Conservation (phyloP, 768 basidiomycete species). For the Lyophyllum semitale region DNA sequence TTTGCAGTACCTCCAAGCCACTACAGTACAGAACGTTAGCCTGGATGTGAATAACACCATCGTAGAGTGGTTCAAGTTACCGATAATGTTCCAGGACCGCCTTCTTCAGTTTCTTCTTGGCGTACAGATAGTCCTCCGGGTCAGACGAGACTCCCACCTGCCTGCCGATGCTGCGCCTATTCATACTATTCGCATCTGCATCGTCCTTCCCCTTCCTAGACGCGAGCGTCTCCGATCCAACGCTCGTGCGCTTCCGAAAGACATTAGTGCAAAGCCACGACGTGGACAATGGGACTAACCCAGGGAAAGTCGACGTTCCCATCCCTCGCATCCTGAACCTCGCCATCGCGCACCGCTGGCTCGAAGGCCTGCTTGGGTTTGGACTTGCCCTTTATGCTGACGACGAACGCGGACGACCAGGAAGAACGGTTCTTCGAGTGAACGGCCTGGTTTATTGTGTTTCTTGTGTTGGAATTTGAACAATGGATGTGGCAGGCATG, state of each 20-base stretch:
- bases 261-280: not conserved
- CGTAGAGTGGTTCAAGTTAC: conserved; percentile 33
- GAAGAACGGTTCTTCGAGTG: conserved; percentile 12
- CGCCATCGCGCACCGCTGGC: not conserved
- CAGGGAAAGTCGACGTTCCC: not conserved
- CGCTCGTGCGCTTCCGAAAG: not conserved
- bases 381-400: conserved; percentile 4
- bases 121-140: conserved; percentile 80
- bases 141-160: conserved; percentile 37
- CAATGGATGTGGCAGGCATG: not conserved
- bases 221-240: not conserved
- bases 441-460: conserved; percentile 5
- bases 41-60: not conserved
- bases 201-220: conserved; percentile 3
- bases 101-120: conserved; percentile 83
- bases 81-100: conserved; percentile 86
- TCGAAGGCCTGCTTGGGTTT: not conserved
- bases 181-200: conserved; percentile 4
- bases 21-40: conserved; percentile 36
- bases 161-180: conserved; percentile 7
- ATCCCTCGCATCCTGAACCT: not conserved
- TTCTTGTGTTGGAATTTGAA: not conserved
- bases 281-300: not conserved
- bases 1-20: conserved; percentile 81
- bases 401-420: conserved; percentile 10